Evolutionary conservation across 2,329 filamentous ascomycete species (phyloP).

Genomic region (Ramularia endophylla): DNA sequence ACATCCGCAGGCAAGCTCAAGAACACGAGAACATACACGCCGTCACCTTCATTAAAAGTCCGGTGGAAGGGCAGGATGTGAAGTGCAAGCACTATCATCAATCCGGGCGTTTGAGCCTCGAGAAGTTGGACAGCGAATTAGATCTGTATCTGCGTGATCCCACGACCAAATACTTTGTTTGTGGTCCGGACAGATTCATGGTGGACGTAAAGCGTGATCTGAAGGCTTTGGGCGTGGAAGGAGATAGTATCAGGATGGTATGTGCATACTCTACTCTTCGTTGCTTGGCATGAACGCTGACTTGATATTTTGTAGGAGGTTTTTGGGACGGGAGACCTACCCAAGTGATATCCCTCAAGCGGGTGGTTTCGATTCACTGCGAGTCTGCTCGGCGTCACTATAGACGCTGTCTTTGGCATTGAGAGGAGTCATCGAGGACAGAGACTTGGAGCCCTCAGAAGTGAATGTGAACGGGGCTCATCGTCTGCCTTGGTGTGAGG

Average conservation of each 20-base stretch:
- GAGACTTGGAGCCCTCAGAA: too few relatives aligned
- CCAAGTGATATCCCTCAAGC: neutral
- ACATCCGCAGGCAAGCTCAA: constrained; percentile 42
- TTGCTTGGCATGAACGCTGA: too few relatives aligned
- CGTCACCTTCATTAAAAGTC: constrained; percentile 54
- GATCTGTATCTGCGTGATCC: constrained; percentile 52
- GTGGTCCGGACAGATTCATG: constrained; percentile 69
- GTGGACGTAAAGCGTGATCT: constrained; percentile 50
- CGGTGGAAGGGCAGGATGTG: constrained; percentile 40
- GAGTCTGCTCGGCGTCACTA: too few relatives aligned
- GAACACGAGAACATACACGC: constrained; percentile 45
- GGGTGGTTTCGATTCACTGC: too few relatives aligned
- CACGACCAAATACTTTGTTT: constrained; percentile 62
- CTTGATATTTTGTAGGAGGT: too few relatives aligned
- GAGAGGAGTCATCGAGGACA: too few relatives aligned
- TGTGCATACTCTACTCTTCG: too few relatives aligned
- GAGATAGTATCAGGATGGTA: constrained; percentile 15
- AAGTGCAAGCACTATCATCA: constrained; percentile 55
- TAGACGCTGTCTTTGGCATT: too few relatives aligned
- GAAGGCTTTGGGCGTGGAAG: constrained; percentile 49
- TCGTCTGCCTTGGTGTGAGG: too few relatives aligned
- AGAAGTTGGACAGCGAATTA: constrained; percentile 49
- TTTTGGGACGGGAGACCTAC: constrained; percentile 18
- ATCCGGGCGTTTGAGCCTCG: constrained; percentile 41
- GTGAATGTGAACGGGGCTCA: too few relatives aligned